Percentiles rank a stretch among this genome's conserved stretches.
Conservation (phyloP, 2,329 filamentous ascomycete species). For the Alternaria sp. region DNA sequence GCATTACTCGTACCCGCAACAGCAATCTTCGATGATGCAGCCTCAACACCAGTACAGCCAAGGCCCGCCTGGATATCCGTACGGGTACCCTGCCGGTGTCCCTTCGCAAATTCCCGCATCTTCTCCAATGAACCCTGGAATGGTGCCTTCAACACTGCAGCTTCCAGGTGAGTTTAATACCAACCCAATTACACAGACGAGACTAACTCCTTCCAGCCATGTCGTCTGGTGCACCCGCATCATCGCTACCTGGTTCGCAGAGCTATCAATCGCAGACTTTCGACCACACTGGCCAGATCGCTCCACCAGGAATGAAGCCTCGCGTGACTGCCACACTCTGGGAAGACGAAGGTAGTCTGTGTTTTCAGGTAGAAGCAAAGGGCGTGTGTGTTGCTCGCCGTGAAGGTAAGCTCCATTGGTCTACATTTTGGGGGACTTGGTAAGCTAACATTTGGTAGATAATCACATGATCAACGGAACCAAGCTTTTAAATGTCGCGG, state of each 20-base stretch:
- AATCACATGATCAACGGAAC: conserved; percentile 99
- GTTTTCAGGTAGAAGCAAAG: conserved; percentile 96
- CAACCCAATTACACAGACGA: neutral
- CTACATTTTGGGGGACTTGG: neutral
- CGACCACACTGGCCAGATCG: conserved; percentile 90
- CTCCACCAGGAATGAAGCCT: conserved; percentile 94
- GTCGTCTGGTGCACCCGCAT: conserved; percentile 44
- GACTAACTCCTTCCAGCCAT: conserved; percentile 39
- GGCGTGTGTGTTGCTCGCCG: conserved; percentile 94
- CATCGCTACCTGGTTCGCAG: conserved; percentile 42
- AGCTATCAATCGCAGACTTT: conserved; percentile 63
- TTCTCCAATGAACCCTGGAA: conserved; percentile 70
- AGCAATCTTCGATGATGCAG: conserved; percentile 79
- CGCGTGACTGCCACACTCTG: conserved; percentile 94
- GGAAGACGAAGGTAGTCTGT: conserved; percentile 97
- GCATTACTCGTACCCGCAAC: conserved; percentile 75
- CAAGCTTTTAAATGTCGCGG: conserved; percentile 94
- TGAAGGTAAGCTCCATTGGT: conserved; percentile 69
- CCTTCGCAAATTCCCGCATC: conserved; percentile 76
- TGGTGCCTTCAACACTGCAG: conserved; percentile 76
- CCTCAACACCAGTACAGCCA: conserved; percentile 72
- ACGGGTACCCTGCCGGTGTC: conserved; percentile 78
- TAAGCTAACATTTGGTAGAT: conserved; percentile 62
- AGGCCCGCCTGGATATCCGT: conserved; percentile 68
- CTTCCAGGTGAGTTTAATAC: conserved; percentile 57